Percentiles rank a stretch among this genome's conserved stretches.
Conservation (phyloP, 345 rosid species). For the Salix udensis region DNA sequence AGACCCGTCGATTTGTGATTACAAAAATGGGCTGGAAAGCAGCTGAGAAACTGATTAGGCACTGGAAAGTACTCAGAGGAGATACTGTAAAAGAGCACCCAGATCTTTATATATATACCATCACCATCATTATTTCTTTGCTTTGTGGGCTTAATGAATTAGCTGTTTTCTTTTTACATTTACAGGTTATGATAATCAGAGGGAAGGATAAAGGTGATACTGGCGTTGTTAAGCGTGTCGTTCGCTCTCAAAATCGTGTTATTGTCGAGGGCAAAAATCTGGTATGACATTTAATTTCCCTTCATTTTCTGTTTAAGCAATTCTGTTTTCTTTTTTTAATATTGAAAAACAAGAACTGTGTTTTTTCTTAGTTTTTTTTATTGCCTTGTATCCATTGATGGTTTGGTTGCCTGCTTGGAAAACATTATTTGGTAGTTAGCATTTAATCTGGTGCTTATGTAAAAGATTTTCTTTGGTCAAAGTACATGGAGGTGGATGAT, state of each 20-base stretch:
- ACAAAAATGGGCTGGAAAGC: slow-evolving; percentile 93
- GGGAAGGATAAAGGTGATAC: slow-evolving; percentile 90
- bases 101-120: neutral
- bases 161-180: neutral
- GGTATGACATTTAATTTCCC: slow-evolving; percentile 30
- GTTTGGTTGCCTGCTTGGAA: neutral
- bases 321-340: neutral
- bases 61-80: slow-evolving; percentile 94
- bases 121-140: slow-evolving; percentile 1
- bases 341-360: neutral
- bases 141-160: neutral
- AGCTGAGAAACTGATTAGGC: slow-evolving; percentile 90
- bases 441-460: neutral
- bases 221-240: slow-evolving; percentile 65
- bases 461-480: neutral
- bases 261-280: slow-evolving; percentile 88
- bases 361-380: neutral
- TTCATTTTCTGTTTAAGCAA: neutral
- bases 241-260: slow-evolving; percentile 84
- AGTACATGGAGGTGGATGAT: neutral
- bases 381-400: neutral
- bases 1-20: neutral
- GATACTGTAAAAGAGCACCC: slow-evolving; percentile 58
- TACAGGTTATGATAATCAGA: slow-evolving; percentile 73
- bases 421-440: neutral